These are phyloP conservation scores for Garcia nutans DNA, from an alignment of 345 rosid genomes.

Conservation along the genomic window DNA sequence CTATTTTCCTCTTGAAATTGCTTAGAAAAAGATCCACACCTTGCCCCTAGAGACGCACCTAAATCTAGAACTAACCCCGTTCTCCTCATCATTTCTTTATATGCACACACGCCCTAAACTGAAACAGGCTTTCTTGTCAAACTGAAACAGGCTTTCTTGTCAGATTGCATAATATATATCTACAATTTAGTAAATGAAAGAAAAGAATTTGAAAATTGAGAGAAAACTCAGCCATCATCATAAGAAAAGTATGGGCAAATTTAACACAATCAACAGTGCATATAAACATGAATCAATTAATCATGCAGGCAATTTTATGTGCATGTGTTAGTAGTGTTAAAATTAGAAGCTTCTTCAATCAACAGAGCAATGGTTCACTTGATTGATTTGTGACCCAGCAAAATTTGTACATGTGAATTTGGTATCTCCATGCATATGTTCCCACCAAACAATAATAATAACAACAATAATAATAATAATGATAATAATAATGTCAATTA, in stretches of 20 bases:
- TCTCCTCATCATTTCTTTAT: neutral
- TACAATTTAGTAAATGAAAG: neutral
- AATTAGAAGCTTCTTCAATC: neutral
- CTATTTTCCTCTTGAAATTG: neutral
- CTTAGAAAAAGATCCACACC: neutral
- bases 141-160: neutral
- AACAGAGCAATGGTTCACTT: neutral
- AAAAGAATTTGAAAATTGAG: neutral
- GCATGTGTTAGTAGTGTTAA: neutral
- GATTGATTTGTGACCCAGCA: neutral
- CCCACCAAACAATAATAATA: neutral
- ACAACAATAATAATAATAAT: neutral
- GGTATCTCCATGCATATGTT: neutral
- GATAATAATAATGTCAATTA: neutral
- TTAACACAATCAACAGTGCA: neutral
- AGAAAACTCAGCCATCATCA: neutral
- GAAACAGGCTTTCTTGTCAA: neutral
- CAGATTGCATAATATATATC: neutral
- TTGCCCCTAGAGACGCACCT: neutral
- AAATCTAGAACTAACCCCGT: neutral
- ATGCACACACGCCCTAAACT: neutral
- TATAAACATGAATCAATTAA: neutral
- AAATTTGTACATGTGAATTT: neutral
- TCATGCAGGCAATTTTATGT: neutral
- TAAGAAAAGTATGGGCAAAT: neutral